A percentile compares a stretch with the other conserved stretches of the same genome.
phyloP scores from a whole-genome alignment of 441 rosid genomes.

The Erysimum cheiri region DNA sequence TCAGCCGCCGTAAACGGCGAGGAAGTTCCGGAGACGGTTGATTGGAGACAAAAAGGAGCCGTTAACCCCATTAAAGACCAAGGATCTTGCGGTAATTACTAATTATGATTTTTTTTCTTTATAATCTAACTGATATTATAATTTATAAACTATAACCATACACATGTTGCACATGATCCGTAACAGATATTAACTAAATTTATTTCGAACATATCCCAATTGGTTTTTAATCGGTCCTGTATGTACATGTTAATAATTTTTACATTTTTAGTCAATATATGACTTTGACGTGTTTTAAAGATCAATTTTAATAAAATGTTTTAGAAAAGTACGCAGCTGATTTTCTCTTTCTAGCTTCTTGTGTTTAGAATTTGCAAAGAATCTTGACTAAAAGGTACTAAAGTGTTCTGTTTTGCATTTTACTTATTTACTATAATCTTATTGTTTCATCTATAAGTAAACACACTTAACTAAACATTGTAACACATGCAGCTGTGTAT shows the following conservation, averaged over 20 bases:
- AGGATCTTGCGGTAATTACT: constrained; percentile 61
- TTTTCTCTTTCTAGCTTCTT: too few relatives aligned
- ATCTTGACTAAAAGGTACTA: too few relatives aligned
- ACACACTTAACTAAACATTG: constrained; percentile 3
- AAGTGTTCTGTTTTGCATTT: too few relatives aligned
- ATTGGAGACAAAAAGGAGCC: constrained; percentile 70
- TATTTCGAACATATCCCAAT: too few relatives aligned
- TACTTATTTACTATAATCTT: too few relatives aligned
- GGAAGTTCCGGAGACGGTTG: constrained; percentile 55
- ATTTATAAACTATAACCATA: background rate
- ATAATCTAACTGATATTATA: background rate
- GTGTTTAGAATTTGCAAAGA: too few relatives aligned
- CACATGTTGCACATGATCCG: background rate
- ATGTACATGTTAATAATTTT: too few relatives aligned
- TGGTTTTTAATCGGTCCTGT: too few relatives aligned
- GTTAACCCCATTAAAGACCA: constrained; percentile 69
- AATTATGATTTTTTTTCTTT: background rate
- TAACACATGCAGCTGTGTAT: constrained; percentile 16
- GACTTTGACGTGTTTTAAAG: too few relatives aligned
- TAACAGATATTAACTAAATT: background rate
- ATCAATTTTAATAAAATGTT: too few relatives aligned
- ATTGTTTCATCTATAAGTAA: background rate
- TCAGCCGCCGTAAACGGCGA: constrained; percentile 39
- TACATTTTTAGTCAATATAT: too few relatives aligned
- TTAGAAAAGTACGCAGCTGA: too few relatives aligned